A percentile compares a stretch with the other conserved stretches of the same genome.
Conservation (phyloP, 2,329 filamentous ascomycete species). For the Teratosphaeria destructans region DNA sequence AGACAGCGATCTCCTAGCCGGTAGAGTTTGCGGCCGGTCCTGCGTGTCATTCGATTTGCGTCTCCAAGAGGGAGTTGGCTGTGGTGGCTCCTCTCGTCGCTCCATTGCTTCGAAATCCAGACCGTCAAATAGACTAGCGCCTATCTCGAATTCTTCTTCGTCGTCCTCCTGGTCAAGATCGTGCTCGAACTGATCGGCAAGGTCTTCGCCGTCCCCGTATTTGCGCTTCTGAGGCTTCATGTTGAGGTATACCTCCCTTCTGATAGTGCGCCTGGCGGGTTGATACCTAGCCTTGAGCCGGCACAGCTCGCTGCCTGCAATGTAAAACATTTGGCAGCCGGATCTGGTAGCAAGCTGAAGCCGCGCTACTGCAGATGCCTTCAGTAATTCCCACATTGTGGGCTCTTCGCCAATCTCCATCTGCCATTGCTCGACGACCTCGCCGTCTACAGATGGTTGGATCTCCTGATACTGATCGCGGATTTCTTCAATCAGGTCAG, state of each 20-base stretch:
- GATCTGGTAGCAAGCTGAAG: slow-evolving; percentile 9
- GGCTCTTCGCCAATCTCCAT: slow-evolving; percentile 8
- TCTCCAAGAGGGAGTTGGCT: background rate
- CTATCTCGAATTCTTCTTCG: background rate
- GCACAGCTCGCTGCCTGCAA: slow-evolving; percentile 32
- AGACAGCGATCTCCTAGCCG: background rate
- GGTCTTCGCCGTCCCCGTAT: background rate
- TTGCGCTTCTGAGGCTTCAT: slow-evolving; percentile 4
- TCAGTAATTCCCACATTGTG: slow-evolving; percentile 35
- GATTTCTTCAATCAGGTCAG: slow-evolving; percentile 1
- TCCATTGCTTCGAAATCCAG: background rate
- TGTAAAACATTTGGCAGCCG: slow-evolving; percentile 26
- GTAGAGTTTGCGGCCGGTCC: background rate
- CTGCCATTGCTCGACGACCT: slow-evolving; percentile 11
- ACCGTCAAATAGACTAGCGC: background rate
- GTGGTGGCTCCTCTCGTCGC: background rate
- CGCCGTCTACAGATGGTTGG: slow-evolving; percentile 6
- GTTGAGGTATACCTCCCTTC: background rate
- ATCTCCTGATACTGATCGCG: slow-evolving; percentile 10
- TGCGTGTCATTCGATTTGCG: background rate
- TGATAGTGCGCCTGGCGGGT: background rate
- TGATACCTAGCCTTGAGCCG: slow-evolving; percentile 24
- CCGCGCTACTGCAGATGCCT: slow-evolving; percentile 34
- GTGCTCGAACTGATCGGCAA: background rate
- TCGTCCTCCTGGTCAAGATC: background rate